Conservation (phyloP, 495 filamentous ascomycete species). For the Pseudoneurospora amorphoporcata region DNA sequence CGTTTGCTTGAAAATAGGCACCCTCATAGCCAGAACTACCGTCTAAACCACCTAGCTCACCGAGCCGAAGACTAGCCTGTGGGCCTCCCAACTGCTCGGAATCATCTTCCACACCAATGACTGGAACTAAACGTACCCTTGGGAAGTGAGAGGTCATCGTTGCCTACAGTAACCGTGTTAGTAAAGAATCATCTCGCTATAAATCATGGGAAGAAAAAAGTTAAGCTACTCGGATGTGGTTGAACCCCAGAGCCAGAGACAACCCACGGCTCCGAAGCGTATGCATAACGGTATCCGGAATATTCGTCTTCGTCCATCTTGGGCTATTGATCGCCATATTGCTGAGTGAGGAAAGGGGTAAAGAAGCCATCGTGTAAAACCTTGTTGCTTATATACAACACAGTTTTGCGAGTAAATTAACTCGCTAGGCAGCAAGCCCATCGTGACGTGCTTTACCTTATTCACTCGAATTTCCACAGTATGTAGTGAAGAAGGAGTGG, state of each 20-base stretch:
- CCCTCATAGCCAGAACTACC: background rate
- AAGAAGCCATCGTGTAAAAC: background rate
- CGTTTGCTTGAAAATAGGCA: background rate
- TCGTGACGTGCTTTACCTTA: background rate
- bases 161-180: conserved; percentile 42
- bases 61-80: background rate
- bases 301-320: background rate
- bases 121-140: conserved; percentile 52
- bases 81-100: background rate
- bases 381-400: background rate
- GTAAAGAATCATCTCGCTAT: conserved; percentile 3
- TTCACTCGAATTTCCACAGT: background rate
- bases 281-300: background rate
- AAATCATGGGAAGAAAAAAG: background rate
- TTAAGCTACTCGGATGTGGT: background rate
- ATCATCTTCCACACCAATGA: background rate
- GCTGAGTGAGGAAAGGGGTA: background rate
- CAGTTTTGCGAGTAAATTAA: background rate
- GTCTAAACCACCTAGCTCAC: background rate
- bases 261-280: background rate
- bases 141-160: conserved; percentile 87
- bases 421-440: background rate
- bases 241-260: background rate
- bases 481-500: background rate
- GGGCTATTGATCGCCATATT: background rate